Evolutionary conservation across 1,139 yeast genomes (phyloP), one percentile per base, ranked within the genome.

Genomic region (Suzukiozyma palmioleophila): DNA sequence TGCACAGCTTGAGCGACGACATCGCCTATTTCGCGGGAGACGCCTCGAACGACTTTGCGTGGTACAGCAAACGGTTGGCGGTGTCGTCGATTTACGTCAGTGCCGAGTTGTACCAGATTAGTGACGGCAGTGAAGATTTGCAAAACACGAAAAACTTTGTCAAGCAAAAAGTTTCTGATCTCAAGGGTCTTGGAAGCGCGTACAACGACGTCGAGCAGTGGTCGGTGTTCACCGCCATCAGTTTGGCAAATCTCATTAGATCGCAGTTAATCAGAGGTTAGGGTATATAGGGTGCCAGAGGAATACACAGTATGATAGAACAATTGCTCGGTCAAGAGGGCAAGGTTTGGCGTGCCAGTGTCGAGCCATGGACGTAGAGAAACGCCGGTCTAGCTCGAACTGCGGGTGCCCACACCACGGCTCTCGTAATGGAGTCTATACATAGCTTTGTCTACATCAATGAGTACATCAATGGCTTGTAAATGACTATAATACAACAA

Each of bases 31-130:
- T 79, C 50, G 80, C 95, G 0, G 94, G 90, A 3, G 97, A 90
- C 56, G 63, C 70, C 39, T 79, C 94, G n/a, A 77, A 83, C 44
- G 96, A 88, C 59, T 82, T 86, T 59, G 83, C 87, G 2, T 92
- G 98, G 98, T 92, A 92, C 59, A 69, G 95, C n/a, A 86, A 89
- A 56, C 70, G 97, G 48, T 66, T 82, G 22, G 75, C 86, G 5
- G 59, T 90, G 24, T 74, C 88, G 14, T 70, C 84, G 1, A 75
- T 85, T 3, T 88, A 85, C 56, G 84, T 85, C 1, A 73, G 83
- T 27, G 59, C 82, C 30, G 97, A 92, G 57, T 64, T 88, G 46
- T 87, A 77, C 64, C 86, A 84, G 95, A 66, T 87, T 35, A 84
- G 76, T 50, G 97, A 90, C 58, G 66, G 69, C n/a, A 80, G 90